Percentiles rank a stretch among this genome's conserved stretches.
These are phyloP conservation scores for Rhodosporidiobolus odoratus DNA, from an alignment of 768 basidiomycete genomes.

Conservation along the genomic window DNA sequence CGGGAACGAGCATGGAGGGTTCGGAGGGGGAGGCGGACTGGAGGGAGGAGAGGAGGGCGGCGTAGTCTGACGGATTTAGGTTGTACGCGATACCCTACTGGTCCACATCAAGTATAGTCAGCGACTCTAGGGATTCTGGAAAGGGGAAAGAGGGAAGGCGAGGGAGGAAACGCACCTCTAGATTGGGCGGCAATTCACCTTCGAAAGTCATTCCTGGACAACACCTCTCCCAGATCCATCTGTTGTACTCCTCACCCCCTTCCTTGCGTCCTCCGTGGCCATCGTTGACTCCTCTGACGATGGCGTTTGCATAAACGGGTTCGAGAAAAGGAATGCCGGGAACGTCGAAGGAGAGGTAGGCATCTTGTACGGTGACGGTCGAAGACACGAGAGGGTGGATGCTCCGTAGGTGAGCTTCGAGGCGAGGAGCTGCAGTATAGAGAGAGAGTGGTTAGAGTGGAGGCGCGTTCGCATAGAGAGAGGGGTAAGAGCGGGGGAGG, in stretches of 20 bases:
- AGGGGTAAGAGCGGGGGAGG: not conserved
- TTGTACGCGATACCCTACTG: slow-evolving; percentile 26
- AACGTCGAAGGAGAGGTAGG: slow-evolving; percentile 26
- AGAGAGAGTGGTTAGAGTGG: too few species aligned
- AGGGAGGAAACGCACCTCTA: slow-evolving; percentile 16
- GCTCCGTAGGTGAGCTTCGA: not conserved
- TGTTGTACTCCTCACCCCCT: slow-evolving; percentile 12
- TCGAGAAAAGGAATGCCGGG: slow-evolving; percentile 28
- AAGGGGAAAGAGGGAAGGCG: too few species aligned
- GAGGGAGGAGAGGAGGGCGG: not conserved
- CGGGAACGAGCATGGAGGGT: slow-evolving; percentile 2
- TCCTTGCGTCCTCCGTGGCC: not conserved
- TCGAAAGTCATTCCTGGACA: slow-evolving; percentile 13
- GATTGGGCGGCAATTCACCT: slow-evolving; percentile 15
- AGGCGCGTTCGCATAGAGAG: too few species aligned
- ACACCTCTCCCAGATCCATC: slow-evolving; percentile 19
- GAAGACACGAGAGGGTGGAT: not conserved
- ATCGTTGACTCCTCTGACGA: slow-evolving; percentile 23
- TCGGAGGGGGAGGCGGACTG: not conserved
- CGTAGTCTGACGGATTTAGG: not conserved
- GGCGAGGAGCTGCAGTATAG: slow-evolving; percentile 4
- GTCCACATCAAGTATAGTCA: too few species aligned
- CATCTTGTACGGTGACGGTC: slow-evolving; percentile 6
- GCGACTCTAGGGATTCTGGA: fast-evolving
- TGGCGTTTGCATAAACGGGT: slow-evolving; percentile 13